Evolutionary conservation across 2,329 filamentous ascomycete genomes (phyloP).

Genomic region (Ascochyta viciae-villosae): DNA sequence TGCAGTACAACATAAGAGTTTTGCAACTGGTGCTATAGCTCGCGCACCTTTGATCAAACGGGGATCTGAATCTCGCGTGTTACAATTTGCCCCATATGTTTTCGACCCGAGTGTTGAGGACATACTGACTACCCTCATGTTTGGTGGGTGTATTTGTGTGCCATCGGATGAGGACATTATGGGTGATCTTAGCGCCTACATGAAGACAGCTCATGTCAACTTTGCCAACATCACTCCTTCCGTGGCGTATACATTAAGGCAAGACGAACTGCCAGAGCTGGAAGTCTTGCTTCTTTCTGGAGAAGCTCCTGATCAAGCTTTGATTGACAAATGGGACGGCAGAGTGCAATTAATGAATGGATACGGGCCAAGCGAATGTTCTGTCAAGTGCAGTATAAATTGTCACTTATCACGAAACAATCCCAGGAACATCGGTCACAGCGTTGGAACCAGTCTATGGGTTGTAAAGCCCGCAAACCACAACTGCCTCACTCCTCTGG

Average conservation of each 20-base stretch:
- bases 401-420: constrained; percentile 3
- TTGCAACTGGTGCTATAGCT: constrained; percentile 27
- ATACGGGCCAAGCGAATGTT: constrained; percentile 23
- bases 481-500: constrained; percentile 22
- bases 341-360: constrained; percentile 15
- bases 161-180: constrained; percentile 48
- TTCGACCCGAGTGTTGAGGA: constrained; percentile 42
- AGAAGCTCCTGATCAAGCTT: background rate
- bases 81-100: constrained; percentile 40
- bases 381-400: constrained; percentile 3
- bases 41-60: constrained; percentile 30
- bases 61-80: constrained; percentile 28
- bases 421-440: constrained; percentile 50
- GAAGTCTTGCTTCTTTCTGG: background rate
- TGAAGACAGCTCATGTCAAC: constrained; percentile 29
- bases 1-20: constrained; percentile 33
- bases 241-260: constrained; percentile 16
- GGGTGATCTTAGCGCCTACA: constrained; percentile 50
- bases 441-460: constrained; percentile 19
- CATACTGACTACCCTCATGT: constrained; percentile 36
- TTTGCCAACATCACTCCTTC: constrained; percentile 38
- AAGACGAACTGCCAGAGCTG: background rate
- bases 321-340: constrained; percentile 14
- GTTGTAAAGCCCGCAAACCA: constrained; percentile 31
- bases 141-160: constrained; percentile 40